Percentiles rank a stretch among this genome's conserved stretches.
Evolutionary conservation across 208 protist genomes (phyloP).

Genomic region (Trypanosoma grayi): DNA sequence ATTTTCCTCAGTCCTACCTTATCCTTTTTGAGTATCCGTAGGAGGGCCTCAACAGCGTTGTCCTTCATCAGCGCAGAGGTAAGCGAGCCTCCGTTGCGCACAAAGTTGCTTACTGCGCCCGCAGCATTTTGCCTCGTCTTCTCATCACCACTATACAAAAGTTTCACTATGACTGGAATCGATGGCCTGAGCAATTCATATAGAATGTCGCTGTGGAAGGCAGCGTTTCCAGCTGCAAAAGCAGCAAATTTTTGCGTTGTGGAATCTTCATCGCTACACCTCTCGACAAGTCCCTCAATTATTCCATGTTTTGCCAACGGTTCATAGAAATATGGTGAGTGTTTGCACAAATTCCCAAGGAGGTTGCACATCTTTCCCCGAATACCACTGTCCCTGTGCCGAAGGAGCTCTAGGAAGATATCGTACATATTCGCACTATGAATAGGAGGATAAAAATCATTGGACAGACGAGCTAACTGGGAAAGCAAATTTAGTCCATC

Average conservation of each 20-base stretch:
- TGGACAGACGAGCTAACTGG: conserved; percentile 85
- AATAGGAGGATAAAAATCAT: conserved; percentile 87
- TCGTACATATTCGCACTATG: conserved; percentile 81
- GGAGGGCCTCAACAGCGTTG: conserved; percentile 71
- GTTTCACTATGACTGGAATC: conserved; percentile 75
- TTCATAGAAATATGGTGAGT: conserved; percentile 93
- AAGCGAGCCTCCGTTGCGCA: conserved; percentile 88
- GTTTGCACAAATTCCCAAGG: conserved; percentile 94
- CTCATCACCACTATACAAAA: conserved; percentile 80
- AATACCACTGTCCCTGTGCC: conserved; percentile 71
- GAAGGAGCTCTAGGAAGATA: conserved; percentile 54
- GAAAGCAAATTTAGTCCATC: conserved; percentile 90
- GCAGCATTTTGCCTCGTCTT: conserved; percentile 95
- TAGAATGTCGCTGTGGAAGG: conserved; percentile 89
- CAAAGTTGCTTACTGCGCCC: conserved; percentile 94
- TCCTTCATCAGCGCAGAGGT: conserved; percentile 52
- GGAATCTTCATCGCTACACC: conserved; percentile 81
- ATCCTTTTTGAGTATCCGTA: conserved; percentile 77
- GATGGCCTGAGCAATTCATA: conserved; percentile 73
- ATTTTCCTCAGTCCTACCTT: conserved; percentile 68
- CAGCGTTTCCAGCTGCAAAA: conserved; percentile 95
- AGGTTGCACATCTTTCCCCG: conserved; percentile 93
- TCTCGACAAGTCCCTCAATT: conserved; percentile 71
- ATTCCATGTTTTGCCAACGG: conserved; percentile 62
- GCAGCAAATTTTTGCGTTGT: conserved; percentile 93